Percentiles rank a stretch among this genome's conserved stretches.
Evolutionary conservation across 2,329 filamentous ascomycete genomes (phyloP).

Genomic region (Didymella glomerata): DNA sequence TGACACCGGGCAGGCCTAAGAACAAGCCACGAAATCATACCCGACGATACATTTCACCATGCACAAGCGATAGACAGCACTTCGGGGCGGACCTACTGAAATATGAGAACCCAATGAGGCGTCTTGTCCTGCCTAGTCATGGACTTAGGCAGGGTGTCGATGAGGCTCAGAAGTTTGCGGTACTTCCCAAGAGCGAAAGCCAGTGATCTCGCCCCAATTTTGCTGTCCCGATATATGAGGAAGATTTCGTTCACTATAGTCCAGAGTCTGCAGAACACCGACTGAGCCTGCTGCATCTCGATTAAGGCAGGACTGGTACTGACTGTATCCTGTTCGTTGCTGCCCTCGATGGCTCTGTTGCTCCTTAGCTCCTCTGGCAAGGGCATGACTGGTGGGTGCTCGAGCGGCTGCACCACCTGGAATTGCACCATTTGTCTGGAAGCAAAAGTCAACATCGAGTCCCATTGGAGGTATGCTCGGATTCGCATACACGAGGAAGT

Average conservation of each 20-base stretch:
- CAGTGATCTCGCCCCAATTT: constrained; percentile 15
- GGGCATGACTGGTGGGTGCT: constrained; percentile 20
- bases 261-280: constrained; percentile 22
- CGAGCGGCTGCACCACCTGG: constrained; percentile 16
- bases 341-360: background rate
- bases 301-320: constrained; percentile 6
- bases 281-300: constrained; percentile 15
- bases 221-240: constrained; percentile 20
- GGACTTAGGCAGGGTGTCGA: constrained; percentile 6
- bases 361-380: constrained; percentile 13
- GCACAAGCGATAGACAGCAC: background rate
- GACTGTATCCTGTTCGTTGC: background rate
- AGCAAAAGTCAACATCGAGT: constrained; percentile 14
- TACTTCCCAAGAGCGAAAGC: constrained; percentile 26
- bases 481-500: constrained; percentile 23
- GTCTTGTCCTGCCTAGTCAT: constrained; percentile 14
- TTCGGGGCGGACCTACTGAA: constrained; percentile 20
- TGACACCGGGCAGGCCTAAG: background rate
- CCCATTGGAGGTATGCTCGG: background rate
- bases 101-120: constrained; percentile 21
- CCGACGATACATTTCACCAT: background rate
- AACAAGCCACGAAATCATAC: background rate
- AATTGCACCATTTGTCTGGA: constrained; percentile 23
- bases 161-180: constrained; percentile 15
- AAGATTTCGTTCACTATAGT: constrained; percentile 20